Evolutionary conservation across 2,329 filamentous ascomycete genomes (phyloP), one percentile per base, ranked within the genome.

Genomic region (Cladosporium austrohemisphaericum): DNA sequence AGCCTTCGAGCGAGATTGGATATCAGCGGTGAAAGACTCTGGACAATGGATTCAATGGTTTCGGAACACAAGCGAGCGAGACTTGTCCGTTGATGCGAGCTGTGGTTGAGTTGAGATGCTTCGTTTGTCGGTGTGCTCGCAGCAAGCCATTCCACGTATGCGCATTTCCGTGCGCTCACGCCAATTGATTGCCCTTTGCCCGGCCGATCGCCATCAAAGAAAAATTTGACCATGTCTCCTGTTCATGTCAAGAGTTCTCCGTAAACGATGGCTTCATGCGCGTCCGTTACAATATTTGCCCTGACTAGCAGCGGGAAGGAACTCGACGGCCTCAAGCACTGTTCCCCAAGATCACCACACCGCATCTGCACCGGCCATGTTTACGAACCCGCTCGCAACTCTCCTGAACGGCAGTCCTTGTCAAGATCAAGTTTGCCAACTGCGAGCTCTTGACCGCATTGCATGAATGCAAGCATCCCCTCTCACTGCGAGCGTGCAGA

Each of bases 101-200:
- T 41, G 14, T 41, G 38, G 38, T 29, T 41, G 38, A 41, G 9
- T 29, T 41, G 38, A 41, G 38, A 41, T 41, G 23, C 25, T 41
- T 20, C 25, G 38, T 41, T 41, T 41, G 38, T 41, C 38, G 25
- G 38, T 41, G 38, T 25, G 19, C n/a, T 19, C 14, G 16, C 32
- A 19, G 14, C 14, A 35, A 18, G 32, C 31, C n/a, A 35, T 35
- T 35, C 5, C 32, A 18, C 3, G 4, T 13, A 31, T 13, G 29
- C n/a, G 13, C 26, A 29, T 5, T 32, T 7, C 16, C 29, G 5
- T 11, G n/a, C 29, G 16, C 29, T 14, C n/a, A 32, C 29, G 16
- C 26, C 22, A 40, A 20, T 10, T 40, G 36, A 31, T 9, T 9
- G 14, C 22, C 8, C 9, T n/a, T n/a, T n/a, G n/a, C n/a, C n/a